Conservation (phyloP, 768 basidiomycete species). For the Phaffia tasmanica region DNA sequence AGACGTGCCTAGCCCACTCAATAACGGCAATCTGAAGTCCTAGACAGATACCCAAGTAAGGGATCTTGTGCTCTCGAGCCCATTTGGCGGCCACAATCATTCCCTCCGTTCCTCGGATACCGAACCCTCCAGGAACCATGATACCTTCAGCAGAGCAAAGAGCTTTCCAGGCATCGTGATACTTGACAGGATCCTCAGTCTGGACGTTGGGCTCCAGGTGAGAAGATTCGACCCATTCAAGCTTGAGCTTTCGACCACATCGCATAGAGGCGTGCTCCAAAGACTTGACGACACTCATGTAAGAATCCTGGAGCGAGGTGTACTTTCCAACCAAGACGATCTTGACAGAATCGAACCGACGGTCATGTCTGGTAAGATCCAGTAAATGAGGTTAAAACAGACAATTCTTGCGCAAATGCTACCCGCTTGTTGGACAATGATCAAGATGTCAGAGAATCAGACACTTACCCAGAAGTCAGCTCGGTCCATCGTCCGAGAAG, state of each 20-base stretch:
- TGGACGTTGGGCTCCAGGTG: slow-evolving; percentile 75
- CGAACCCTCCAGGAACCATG: slow-evolving; percentile 94
- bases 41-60: slow-evolving; percentile 91
- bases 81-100: slow-evolving; percentile 98
- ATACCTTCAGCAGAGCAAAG: slow-evolving; percentile 92
- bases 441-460: background rate
- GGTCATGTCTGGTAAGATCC: slow-evolving; percentile 60
- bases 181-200: slow-evolving; percentile 65
- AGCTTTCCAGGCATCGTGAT: slow-evolving; percentile 90
- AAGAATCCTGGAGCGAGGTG: slow-evolving; percentile 90
- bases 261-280: slow-evolving; percentile 94
- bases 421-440: background rate
- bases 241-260: slow-evolving; percentile 66
- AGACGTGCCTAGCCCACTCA: slow-evolving; percentile 82
- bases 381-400: slow-evolving; percentile 7
- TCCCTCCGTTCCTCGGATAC: slow-evolving; percentile 82
- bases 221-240: slow-evolving; percentile 96
- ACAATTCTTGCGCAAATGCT: slow-evolving; percentile 6
- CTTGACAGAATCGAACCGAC: slow-evolving; percentile 74
- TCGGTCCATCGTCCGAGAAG: slow-evolving; percentile 70
- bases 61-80: slow-evolving; percentile 86
- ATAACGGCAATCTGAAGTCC: slow-evolving; percentile 95
- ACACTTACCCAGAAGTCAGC: slow-evolving; percentile 62
- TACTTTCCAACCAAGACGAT: slow-evolving; percentile 96
- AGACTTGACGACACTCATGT: slow-evolving; percentile 95